Evolutionary conservation across 257 asterid species (phyloP).

Genomic region (Thymus mandschuricus): DNA sequence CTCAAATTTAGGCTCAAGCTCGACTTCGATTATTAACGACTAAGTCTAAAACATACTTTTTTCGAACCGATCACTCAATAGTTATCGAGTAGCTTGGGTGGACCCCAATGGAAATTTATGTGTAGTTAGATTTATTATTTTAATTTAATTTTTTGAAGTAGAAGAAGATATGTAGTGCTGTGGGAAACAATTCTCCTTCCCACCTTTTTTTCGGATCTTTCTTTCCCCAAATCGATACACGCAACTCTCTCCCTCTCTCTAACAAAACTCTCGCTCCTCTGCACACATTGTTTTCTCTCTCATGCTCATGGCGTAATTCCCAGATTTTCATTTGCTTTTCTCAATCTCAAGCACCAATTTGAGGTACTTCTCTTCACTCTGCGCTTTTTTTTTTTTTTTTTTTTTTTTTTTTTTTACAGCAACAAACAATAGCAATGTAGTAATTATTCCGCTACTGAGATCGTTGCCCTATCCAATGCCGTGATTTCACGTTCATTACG

Average conservation of each 20-base stretch:
- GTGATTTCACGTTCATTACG: conserved; percentile 13
- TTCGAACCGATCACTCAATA: too few relatives aligned
- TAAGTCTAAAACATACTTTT: too few relatives aligned
- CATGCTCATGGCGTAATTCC: conserved; percentile 33
- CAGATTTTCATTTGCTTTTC: conserved; percentile 20
- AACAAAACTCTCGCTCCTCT: conserved; percentile 24
- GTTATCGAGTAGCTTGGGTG: too few relatives aligned
- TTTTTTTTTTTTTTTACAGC: too few relatives aligned
- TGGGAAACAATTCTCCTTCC: conserved; percentile 27
- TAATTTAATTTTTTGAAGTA: not conserved
- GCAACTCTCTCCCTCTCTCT: conserved; percentile 31
- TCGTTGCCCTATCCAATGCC: conserved; percentile 2
- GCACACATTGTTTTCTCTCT: conserved; percentile 25
- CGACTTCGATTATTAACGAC: too few relatives aligned
- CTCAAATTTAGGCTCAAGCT: too few relatives aligned
- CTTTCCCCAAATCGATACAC: conserved; percentile 53
- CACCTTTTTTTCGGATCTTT: conserved; percentile 56
- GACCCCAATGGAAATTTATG: too few relatives aligned
- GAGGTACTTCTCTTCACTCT: conserved; percentile 33
- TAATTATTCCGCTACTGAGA: not conserved
- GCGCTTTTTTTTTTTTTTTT: too few relatives aligned
- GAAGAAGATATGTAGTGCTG: not conserved
- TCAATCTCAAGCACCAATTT: conserved; percentile 22
- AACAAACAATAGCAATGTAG: conserved; percentile 5
- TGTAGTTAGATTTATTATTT: not conserved